These are phyloP conservation scores for Pholiota adiposa DNA, from an alignment of 1,284 basidiomycete genomes.

Conservation along the genomic window DNA sequence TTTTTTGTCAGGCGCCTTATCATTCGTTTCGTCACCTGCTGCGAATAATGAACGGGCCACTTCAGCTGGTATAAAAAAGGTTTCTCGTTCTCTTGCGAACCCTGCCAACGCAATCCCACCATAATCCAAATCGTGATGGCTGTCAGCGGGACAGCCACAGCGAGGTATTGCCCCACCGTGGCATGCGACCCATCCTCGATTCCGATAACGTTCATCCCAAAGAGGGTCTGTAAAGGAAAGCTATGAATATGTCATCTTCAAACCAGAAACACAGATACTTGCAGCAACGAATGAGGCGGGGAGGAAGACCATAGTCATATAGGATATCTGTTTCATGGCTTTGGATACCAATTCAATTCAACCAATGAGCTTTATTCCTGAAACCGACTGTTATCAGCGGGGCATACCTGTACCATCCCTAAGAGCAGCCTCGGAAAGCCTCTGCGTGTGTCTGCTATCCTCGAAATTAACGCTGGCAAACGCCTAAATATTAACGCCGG, in stretches of 20 bases:
- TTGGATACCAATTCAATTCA: neutral
- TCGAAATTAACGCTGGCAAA: conserved; percentile 51
- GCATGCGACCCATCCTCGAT: conserved; percentile 33
- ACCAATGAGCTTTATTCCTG: no score
- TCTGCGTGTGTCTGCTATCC: conserved; percentile 46
- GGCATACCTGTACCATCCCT: conserved; percentile 13
- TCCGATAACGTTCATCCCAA: conserved; percentile 56
- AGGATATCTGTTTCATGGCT: conserved; percentile 53
- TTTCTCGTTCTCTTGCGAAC: conserved; percentile 13
- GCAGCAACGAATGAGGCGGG: conserved; percentile 54
- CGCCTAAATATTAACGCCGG: conserved; percentile 33
- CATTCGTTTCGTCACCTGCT: neutral
- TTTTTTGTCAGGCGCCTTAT: neutral
- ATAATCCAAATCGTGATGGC: conserved; percentile 41
- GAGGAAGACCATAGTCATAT: conserved; percentile 56
- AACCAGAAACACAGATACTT: conserved; percentile 20
- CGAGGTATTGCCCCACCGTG: conserved; percentile 37
- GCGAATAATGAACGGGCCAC: conserved; percentile 5
- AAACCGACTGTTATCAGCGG: conserved; percentile 24
- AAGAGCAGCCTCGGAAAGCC: conserved; percentile 40
- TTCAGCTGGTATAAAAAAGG: neutral
- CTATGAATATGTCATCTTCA: neutral
- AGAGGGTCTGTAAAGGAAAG: conserved; percentile 39
- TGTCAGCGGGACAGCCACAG: conserved; percentile 36
- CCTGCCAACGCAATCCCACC: conserved; percentile 36